Percentiles rank a stretch among this genome's conserved stretches.
Evolutionary conservation across 2,329 filamentous ascomycete species (phyloP).

Genomic region (Clarireedia paspali): DNA sequence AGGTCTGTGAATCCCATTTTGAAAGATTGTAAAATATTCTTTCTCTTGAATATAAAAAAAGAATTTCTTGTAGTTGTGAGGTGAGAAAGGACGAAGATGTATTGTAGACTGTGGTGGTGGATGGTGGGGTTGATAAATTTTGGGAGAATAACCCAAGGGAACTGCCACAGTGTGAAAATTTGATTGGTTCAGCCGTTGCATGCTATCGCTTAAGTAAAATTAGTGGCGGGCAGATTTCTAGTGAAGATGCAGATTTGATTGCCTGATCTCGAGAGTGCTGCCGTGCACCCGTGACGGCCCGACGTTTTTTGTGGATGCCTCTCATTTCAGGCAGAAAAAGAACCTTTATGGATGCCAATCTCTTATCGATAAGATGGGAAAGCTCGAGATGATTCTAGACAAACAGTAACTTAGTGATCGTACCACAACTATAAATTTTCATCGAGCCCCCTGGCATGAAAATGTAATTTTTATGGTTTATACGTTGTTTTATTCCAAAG

Average conservation of each 20-base stretch:
- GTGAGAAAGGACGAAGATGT: conserved; percentile 2
- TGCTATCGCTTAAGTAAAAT: conserved; percentile 6
- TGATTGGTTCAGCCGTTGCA: conserved; percentile 3
- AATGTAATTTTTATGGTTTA: not conserved
- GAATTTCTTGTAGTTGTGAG: not conserved
- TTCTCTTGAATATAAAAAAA: conserved; percentile 3
- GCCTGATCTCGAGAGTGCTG: not conserved
- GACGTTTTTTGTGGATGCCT: not conserved
- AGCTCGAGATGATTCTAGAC: conserved; percentile 9
- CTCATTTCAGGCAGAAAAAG: conserved; percentile 1
- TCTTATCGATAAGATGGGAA: not conserved
- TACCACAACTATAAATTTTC: not conserved
- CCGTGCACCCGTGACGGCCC: not conserved
- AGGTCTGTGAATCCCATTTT: conserved; percentile 65
- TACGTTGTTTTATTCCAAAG: not conserved
- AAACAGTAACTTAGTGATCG: not conserved
- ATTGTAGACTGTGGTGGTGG: conserved; percentile 2
- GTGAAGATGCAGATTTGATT: not conserved
- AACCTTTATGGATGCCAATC: not conserved
- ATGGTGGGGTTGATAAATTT: conserved; percentile 8
- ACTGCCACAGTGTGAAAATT: conserved; percentile 4
- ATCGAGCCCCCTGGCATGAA: not conserved
- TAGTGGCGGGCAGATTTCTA: not conserved
- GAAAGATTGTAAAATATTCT: conserved; percentile 10
- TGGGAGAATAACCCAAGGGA: conserved; percentile 4